Evolutionary conservation across 169 alveolate genomes (phyloP), one percentile per base, ranked within the genome.

Genomic region (Haemoproteus tartakovskyi): DNA sequence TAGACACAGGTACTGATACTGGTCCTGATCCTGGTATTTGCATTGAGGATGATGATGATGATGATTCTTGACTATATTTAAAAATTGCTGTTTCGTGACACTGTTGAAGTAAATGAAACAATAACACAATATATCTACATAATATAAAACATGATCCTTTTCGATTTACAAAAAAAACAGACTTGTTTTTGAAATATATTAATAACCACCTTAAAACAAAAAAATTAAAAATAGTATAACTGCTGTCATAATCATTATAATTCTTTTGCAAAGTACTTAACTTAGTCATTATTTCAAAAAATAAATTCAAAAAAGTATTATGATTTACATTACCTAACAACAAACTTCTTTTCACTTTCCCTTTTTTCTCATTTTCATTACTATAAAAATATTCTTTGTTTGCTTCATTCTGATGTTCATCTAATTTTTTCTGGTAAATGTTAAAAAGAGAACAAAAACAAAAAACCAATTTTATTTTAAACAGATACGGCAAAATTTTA

Each of bases 131-230:
- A 50, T 70, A 70, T 9, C 57, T 70, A 22, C 60, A 30, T 48
- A 43, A 45, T 22, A 26, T 46, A 27, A 54, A 22, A 11, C 78
- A 56, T 19, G 26, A 12, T 27, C 54, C 38, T 36, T 54, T 36
- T 24, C 46, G 41, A 9, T 50, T 48, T 18, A 51, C 9, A 57
- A 70, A 70, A 70, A 56, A 70, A 5, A n/a, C 14, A 22, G 38
- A 33, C 36, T 70, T 70, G 37, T 70, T 70, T 18, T 54, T 59
- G 51, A 54, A 70, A 33, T 41, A 70, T 6, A 70, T 51, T 37
- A 70, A 70, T 11, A 70, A 56, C 84, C 84, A 70, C 11, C 84
- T 54, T 27, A 70, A 56, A 6, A 70, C 62, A 47, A 70, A 70
- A 48, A 27, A 70, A 14, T 43, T 70, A 45, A 56, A 70, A 12